These are phyloP conservation scores for Dunaliella primolecta DNA, from an alignment of 139 green algal genomes.

Conservation along the genomic window DNA sequence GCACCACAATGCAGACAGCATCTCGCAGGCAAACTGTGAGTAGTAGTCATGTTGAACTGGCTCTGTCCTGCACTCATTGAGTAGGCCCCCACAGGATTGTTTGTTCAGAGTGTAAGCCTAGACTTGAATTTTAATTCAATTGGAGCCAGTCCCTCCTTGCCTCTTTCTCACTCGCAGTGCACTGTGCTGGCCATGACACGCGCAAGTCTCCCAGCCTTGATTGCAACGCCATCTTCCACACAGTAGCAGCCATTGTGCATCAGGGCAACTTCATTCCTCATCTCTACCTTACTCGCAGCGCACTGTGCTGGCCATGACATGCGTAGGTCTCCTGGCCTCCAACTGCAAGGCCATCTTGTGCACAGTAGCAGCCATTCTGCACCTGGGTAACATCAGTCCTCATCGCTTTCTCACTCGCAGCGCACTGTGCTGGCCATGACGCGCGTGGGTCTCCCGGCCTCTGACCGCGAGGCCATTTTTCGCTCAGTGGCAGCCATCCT, in stretches of 20 bases:
- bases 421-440: constrained; percentile 86
- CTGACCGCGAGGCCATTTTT: constrained; percentile 80
- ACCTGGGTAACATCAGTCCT: constrained; percentile 85
- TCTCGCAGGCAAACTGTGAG: too few relatives aligned
- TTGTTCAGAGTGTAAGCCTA: too few relatives aligned
- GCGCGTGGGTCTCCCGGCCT: constrained; percentile 81
- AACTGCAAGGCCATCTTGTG: constrained; percentile 70
- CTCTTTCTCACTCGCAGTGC: too few relatives aligned
- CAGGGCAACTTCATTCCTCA: constrained; percentile 89
- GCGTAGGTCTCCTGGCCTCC: constrained; percentile 82
- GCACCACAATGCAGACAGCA: too few relatives aligned
- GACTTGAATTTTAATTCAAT: too few relatives aligned
- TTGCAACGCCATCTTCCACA: constrained; percentile 67
- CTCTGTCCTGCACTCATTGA: too few relatives aligned
- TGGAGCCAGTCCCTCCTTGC: too few relatives aligned
- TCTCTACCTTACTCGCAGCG: too few relatives aligned
- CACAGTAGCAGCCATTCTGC: constrained; percentile 82
- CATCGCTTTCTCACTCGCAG: constrained; percentile 22
- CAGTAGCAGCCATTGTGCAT: constrained; percentile 86
- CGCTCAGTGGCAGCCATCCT: constrained; percentile 85
- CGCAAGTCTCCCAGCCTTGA: constrained; percentile 78
- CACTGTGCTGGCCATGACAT: constrained; percentile 80
- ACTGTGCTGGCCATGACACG: constrained; percentile 82
- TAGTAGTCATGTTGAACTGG: too few relatives aligned
- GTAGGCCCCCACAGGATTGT: too few relatives aligned